phyloP scores from a whole-genome alignment of 179 eudicot genomes.

The Beta macrorhiza region DNA sequence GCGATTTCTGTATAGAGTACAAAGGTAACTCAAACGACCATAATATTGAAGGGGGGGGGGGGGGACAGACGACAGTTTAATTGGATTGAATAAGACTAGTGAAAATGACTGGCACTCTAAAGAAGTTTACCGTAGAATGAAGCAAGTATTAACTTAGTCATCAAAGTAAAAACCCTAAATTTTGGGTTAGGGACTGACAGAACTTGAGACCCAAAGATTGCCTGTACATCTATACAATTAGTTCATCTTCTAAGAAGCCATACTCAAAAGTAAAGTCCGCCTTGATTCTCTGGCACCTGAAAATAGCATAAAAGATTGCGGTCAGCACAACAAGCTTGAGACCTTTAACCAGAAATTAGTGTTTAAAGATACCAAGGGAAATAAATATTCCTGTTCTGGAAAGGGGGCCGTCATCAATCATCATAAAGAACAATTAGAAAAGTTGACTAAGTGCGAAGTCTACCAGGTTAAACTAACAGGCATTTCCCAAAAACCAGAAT shows the following conservation, averaged over 20 bases:
- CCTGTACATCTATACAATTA: conserved; percentile 52
- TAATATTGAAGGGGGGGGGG: background rate
- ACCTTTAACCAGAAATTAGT: background rate
- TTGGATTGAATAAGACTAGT: background rate
- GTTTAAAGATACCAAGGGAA: no score
- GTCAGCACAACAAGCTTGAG: conserved; percentile 16
- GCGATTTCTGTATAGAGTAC: background rate
- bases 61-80: background rate
- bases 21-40: background rate
- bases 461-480: no score
- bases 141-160: background rate
- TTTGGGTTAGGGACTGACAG: background rate
- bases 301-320: background rate
- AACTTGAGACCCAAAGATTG: background rate
- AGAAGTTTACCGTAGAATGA: background rate
- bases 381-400: no score
- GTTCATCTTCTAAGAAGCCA: conserved; percentile 89
- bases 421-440: no score
- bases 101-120: background rate
- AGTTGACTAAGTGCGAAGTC: no score
- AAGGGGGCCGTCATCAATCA: no score
- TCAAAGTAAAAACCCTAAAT: background rate
- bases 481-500: no score
- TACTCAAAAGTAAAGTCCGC: conserved; percentile 86
- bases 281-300: conserved; percentile 97